Base-by-base conservation (phyloP, 768 basidiomycete genomes). In the Mycena latifolia region DNA sequence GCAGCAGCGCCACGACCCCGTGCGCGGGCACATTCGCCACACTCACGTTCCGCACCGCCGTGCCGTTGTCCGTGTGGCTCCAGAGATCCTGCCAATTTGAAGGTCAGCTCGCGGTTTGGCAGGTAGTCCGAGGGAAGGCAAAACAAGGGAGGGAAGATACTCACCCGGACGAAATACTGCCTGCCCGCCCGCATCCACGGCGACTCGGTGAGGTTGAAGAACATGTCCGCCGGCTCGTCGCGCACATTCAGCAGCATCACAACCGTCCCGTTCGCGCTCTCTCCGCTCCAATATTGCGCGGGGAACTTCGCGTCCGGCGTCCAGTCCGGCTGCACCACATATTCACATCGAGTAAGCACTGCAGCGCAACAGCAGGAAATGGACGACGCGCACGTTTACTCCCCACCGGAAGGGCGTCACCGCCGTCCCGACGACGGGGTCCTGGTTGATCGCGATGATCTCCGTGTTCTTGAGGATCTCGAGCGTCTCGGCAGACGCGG, bases 341-440 rank as follows among this genome's bases (percentile, higher is more conserved):
- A 39, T 39, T 39, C 8, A 39, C 6, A 39, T 39, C 37, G 31
- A 6, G 6, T 6, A 33, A 11, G 31, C 5, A 47, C 2, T 25
- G 46, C 7, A 20, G 3, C 4, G 7, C n/a, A 45, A 12, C n/a
- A 22, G 31, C 31, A 33, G 31, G 6, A 11, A 33, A 33, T 33
- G 18, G 6, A 22, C 9, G 11, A 4, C 8, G 74, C 87, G 58
- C 66, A 91, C 89, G 69, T 89, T 89, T 65, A 89, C 74, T 5
- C 90, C 90, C 89, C 90, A 91, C 70, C 88, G 78, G 80, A 91
- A 91, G 11, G 90, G 90, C 31, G 87, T 84, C 45, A 91, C 79
- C 17, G 85, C 84, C 17, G 84, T 85, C 7, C 89, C 89, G 29
- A 86, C 80, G 1, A 86, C 86, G 0, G 86, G 81, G 70, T 92